Percentiles rank a stretch among this genome's conserved stretches.
These are phyloP conservation scores for Lichtheimia ramosa DNA, from an alignment of 371 early-diverging fungal genomes.

Conservation along the genomic window DNA sequence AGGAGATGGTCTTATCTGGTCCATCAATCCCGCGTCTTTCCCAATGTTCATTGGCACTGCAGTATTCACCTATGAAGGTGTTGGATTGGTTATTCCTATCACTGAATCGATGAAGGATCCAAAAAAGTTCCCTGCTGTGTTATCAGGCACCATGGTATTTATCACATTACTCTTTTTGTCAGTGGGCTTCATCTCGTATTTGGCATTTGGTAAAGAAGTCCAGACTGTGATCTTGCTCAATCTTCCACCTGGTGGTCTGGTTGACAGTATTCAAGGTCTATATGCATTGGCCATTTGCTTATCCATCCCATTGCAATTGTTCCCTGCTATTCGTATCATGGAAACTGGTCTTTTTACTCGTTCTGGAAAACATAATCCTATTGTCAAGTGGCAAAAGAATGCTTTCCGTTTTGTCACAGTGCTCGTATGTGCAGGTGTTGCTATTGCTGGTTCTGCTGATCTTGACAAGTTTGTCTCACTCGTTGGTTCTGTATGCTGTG, in stretches of 20 bases:
- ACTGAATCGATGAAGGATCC: conserved; percentile 84
- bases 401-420: conserved; percentile 65
- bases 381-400: conserved; percentile 91
- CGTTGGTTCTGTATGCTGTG: conserved; percentile 86
- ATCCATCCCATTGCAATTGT: conserved; percentile 82
- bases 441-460: conserved; percentile 70
- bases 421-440: conserved; percentile 62
- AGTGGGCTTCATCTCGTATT: conserved; percentile 75
- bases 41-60: conserved; percentile 86
- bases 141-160: conserved; percentile 69
- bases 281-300: conserved; percentile 86
- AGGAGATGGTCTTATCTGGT: conserved; percentile 45
- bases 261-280: conserved; percentile 68
- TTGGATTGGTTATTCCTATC: conserved; percentile 74
- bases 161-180: conserved; percentile 72
- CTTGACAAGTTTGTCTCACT: conserved; percentile 86
- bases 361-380: conserved; percentile 59
- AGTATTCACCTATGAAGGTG: conserved; percentile 89
- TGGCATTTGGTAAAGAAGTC: conserved; percentile 78
- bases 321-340: conserved; percentile 87
- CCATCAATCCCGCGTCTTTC: conserved; percentile 62
- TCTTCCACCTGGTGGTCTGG: conserved; percentile 63
- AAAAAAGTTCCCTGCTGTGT: conserved; percentile 70
- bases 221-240: conserved; percentile 82
- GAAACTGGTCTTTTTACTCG: conserved; percentile 70